Evolutionary conservation across 176 grass and related monocot species (phyloP), one percentile per base, ranked within the genome.

Genomic region (Carex myosuroides): DNA sequence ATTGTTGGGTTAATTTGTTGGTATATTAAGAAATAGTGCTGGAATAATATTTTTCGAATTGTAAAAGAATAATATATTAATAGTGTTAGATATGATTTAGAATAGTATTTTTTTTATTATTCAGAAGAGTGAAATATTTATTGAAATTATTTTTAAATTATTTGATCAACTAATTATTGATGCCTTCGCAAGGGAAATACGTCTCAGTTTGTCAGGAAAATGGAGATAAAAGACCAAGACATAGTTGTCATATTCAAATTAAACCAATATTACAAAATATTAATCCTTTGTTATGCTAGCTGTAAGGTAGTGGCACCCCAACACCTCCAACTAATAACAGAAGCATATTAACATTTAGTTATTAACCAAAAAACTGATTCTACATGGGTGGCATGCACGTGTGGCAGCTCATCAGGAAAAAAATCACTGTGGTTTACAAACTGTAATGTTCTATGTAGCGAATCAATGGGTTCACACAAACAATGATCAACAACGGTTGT

Each of bases 251-350:
- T 33, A 22, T 77, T 30, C 12, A 33, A 33, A 33, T 77, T 77
- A 56, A 77, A 56, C 73, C 22, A 56, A 32, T 9, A 48, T 48
- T 55, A 32, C 50, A 21, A 50, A 55, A 83, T 44, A 48, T 83
- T 68, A 83, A 66, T 67, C 24, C 20, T 32, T 35, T 62, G 13
- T 65, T 83, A 68, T 83, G 57, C 57, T 64, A 83, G 80, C 80
- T 83, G 80, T 83, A 83, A 83, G 80, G 39, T 83, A 83, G 80
- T 83, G 80, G 61, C 39, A 30, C 41, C 80, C 48, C 80, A 83
- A 68, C 61, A 83, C 50, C 37, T 68, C 39, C 62, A 83, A 67
- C 62, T 83, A 68, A 83, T 65, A 83, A 83, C 62, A 50, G 18
- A 83, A 83, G 41, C 57, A 83, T 50, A 67, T 83, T 50, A 64